These are phyloP conservation scores for Globisporangium nagaii DNA, from an alignment of 352 stramenopile genomes.

Conservation along the genomic window DNA sequence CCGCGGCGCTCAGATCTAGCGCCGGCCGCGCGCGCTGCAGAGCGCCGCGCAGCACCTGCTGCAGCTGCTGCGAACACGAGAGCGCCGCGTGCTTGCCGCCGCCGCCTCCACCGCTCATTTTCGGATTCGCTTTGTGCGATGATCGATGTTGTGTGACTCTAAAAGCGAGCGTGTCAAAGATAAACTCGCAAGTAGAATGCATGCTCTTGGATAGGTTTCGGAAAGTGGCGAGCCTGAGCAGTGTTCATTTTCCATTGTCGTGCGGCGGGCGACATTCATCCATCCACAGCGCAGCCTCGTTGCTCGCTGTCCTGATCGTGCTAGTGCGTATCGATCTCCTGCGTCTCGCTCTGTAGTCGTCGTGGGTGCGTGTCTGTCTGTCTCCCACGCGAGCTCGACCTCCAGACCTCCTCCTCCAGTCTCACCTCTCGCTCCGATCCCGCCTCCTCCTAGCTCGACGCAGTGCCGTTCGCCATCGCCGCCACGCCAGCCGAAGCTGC, in stretches of 20 bases:
- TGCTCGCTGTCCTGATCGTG: too few species aligned
- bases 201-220: too few species aligned
- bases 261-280: too few species aligned
- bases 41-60: conserved; percentile 37
- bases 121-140: background rate
- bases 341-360: too few species aligned
- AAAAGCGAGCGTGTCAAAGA: too few species aligned
- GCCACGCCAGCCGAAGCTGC: background rate
- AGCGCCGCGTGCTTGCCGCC: conserved; percentile 15
- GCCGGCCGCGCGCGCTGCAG: conserved; percentile 28
- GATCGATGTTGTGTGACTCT: background rate
- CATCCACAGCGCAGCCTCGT: too few species aligned
- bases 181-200: too few species aligned
- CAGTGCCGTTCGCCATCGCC: conserved; percentile 1
- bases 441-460: background rate
- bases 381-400: too few species aligned
- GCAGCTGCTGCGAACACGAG: conserved; percentile 45
- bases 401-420: too few species aligned
- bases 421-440: background rate
- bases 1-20: conserved; percentile 14
- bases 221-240: too few species aligned
- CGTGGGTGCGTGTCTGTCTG: background rate
- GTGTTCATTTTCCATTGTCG: too few species aligned
- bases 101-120: conserved; percentile 12
- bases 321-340: too few species aligned